Evolutionary conservation across 2,329 filamentous ascomycete species (phyloP).

Genomic region (Acrocalymma vagum): DNA sequence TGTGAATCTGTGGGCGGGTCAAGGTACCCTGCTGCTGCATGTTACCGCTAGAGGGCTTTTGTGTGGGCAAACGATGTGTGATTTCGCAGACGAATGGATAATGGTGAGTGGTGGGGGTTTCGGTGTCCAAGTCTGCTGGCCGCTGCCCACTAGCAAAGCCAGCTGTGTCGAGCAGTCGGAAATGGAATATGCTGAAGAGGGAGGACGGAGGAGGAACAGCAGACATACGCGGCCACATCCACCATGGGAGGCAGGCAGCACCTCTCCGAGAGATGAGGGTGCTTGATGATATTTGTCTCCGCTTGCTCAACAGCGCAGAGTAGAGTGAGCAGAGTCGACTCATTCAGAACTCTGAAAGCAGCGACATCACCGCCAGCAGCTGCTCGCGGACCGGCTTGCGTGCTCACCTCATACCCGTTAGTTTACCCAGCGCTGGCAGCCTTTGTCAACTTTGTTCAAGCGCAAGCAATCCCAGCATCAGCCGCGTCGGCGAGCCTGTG

Average conservation of each 20-base stretch:
- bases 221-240: no score
- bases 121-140: no score
- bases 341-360: no score
- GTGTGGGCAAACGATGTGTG: no score
- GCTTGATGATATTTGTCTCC: background rate
- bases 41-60: constrained; percentile 10
- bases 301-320: background rate
- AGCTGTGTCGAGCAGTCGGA: no score
- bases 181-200: background rate
- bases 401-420: constrained; percentile 16
- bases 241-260: constrained; percentile 7
- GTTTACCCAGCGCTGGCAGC: background rate
- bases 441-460: background rate
- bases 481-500: constrained; percentile 6
- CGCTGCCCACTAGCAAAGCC: no score
- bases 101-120: no score
- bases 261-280: background rate
- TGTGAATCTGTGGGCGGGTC: constrained; percentile 6
- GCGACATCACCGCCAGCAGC: no score
- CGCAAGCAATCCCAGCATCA: constrained; percentile 4
- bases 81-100: no score
- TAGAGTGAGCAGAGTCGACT: constrained; percentile 1
- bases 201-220: background rate
- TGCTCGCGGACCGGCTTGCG: background rate
- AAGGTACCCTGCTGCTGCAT: constrained; percentile 7